Percentiles rank a stretch among this genome's conserved stretches.
These are phyloP conservation scores for Stenocarpella maydis DNA, from an alignment of 2,329 filamentous ascomycete species.

Conservation along the genomic window DNA sequence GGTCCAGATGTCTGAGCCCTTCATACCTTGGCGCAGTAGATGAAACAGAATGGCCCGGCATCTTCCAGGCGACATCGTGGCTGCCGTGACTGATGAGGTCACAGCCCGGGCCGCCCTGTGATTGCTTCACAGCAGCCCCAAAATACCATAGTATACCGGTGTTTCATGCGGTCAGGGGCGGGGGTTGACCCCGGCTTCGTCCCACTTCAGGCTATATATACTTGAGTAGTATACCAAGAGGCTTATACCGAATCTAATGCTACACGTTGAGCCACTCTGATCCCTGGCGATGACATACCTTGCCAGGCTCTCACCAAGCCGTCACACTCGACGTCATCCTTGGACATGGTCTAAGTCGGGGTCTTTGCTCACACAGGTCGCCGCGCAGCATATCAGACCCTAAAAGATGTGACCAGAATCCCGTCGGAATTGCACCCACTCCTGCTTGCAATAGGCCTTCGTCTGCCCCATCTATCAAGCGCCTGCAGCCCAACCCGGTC, in stretches of 20 bases:
- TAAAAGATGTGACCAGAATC: not conserved
- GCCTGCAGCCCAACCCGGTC: conserved; percentile 34
- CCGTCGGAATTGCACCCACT: not conserved
- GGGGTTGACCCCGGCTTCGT: conserved; percentile 3
- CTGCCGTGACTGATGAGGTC: not conserved
- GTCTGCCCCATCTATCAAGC: too few species aligned
- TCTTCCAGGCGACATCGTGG: not conserved
- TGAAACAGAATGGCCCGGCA: too few species aligned
- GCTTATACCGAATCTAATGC: conserved; percentile 20
- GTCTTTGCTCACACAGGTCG: not conserved
- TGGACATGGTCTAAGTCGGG: not conserved
- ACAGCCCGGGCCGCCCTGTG: not conserved
- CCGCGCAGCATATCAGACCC: not conserved
- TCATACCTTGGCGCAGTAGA: too few species aligned
- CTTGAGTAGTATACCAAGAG: too few species aligned
- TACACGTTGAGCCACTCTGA: not conserved
- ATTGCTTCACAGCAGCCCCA: not conserved
- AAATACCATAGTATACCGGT: not conserved
- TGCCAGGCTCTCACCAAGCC: not conserved
- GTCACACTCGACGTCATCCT: conserved; percentile 28
- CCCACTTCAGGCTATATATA: conserved; percentile 3
- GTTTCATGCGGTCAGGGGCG: conserved; percentile 1
- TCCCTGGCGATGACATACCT: conserved; percentile 32
- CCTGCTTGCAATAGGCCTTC: not conserved
- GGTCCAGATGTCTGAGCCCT: not conserved